Evolutionary conservation across 2,329 filamentous ascomycete species (phyloP), one percentile per base, ranked within the genome.

Genomic region (Penicillium thymicola): DNA sequence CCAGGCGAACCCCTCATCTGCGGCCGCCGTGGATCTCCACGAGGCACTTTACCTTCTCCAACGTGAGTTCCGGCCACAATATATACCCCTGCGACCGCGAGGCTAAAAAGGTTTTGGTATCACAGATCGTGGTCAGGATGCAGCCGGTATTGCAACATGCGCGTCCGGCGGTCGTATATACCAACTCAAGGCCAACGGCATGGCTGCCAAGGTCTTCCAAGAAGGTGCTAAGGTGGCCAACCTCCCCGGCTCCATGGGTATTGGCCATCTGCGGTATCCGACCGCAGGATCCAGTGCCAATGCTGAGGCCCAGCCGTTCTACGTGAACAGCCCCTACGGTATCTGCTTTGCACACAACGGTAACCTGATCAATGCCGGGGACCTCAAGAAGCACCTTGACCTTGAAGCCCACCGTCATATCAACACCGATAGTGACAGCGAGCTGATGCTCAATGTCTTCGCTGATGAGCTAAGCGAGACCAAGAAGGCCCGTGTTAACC

Each of bases 271-370:
- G 65, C 82, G 92, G 72, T 97, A 97, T 75, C 92, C 92, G 11
- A 97, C 92, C 8, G 89, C 89, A 13, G 92, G 92, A 55, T 94
- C 87, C 72, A 89, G 88, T 64, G 85, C 85, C 57, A 93, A 90
- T 68, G 87, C 90, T 8, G 91, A 96, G 75, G 90, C 90, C 11
- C 92, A 96, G 75, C 92, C 92, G 0, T 96, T 97, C 75, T 96
- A 94, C 71, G 90, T 94, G 67, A 96, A 96, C 78, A 84, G 83
- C 56, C 90, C 90, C 1, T 94, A 91, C 70, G 91, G 91, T 46
- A 88, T 95, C 66, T 89, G 83, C 68, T 83, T 94, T 71, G 84
- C 87, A 23, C 88, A 94, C 76, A 96, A 96, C 69, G 92, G 92
- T 58, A 96, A 96, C 75, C 80, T 96, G 45, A 89, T 95, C 78